Conservation (phyloP, 2,329 filamentous ascomycete species). For the Hirsutella thompsonii region DNA sequence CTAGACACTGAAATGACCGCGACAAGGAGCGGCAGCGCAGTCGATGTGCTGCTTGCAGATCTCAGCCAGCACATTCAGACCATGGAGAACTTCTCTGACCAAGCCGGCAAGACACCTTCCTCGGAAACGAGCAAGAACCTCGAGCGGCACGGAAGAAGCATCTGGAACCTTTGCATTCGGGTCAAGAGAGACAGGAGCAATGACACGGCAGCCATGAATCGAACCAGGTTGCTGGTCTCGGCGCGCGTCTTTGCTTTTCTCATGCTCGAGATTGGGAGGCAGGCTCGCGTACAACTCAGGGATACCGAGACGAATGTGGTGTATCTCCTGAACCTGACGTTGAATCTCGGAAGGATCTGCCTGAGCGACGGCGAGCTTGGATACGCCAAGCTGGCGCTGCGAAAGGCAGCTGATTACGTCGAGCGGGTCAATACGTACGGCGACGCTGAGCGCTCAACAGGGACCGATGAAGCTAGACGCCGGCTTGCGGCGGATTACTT, state of each 20-base stretch:
- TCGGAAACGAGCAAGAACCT: conserved; percentile 24
- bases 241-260: conserved; percentile 49
- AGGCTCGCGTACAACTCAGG: conserved; percentile 13
- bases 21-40: conserved; percentile 18
- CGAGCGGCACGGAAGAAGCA: conserved; percentile 39
- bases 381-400: conserved; percentile 47
- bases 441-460: background rate
- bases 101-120: background rate
- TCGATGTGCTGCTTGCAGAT: conserved; percentile 24
- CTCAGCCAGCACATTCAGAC: conserved; percentile 14
- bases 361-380: conserved; percentile 41
- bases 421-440: conserved; percentile 8
- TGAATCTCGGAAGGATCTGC: conserved; percentile 47
- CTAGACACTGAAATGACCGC: conserved; percentile 12
- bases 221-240: conserved; percentile 20
- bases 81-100: conserved; percentile 6
- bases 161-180: conserved; percentile 57
- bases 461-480: conserved; percentile 4
- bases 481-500: conserved; percentile 48
- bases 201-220: background rate
- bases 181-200: conserved; percentile 19
- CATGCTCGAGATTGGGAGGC: conserved; percentile 47
- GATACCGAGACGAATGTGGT: conserved; percentile 25
- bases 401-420: conserved; percentile 47
- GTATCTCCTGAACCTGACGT: conserved; percentile 51